Evolutionary conservation across 257 asterid species (phyloP).

Genomic region (Salvia miltiorrhiza): DNA sequence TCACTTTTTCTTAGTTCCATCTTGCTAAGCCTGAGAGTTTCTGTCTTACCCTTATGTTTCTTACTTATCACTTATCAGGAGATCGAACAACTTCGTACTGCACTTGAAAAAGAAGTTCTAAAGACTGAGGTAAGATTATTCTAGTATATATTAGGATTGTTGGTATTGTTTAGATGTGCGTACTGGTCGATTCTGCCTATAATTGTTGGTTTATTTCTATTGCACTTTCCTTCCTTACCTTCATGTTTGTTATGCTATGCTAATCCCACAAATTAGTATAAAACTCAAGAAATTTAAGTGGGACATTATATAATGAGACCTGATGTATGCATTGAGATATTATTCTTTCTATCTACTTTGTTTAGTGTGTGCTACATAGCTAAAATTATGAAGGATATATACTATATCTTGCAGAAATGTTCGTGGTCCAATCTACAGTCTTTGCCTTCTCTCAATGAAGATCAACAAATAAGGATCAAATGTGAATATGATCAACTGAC

Average conservation of each 20-base stretch:
- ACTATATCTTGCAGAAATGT: constrained; percentile 36
- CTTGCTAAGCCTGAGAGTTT: not conserved
- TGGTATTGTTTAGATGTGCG: too few species aligned
- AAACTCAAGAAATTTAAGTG: too few species aligned
- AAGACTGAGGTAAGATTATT: constrained; percentile 64
- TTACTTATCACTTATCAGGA: constrained; percentile 69
- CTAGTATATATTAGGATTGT: not conserved
- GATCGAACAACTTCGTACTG: constrained; percentile 69
- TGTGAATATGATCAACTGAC: constrained; percentile 42
- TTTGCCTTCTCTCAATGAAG: constrained; percentile 37
- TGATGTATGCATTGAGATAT: not conserved
- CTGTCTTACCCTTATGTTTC: constrained; percentile 9
- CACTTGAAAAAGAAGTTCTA: constrained; percentile 56
- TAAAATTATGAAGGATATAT: constrained; percentile 1
- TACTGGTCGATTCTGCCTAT: too few species aligned
- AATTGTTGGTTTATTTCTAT: too few species aligned
- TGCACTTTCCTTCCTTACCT: too few species aligned
- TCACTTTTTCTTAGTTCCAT: constrained; percentile 5
- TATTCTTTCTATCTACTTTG: not conserved
- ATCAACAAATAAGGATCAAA: constrained; percentile 32
- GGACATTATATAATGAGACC: not conserved
- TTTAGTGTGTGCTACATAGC: constrained; percentile 22
- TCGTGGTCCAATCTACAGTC: constrained; percentile 40
- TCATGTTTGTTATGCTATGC: too few species aligned
- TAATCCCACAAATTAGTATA: too few species aligned